Evolutionary conservation across 139 green algal genomes (phyloP), one percentile per base, ranked within the genome.

Genomic region (Microglena sp.): DNA sequence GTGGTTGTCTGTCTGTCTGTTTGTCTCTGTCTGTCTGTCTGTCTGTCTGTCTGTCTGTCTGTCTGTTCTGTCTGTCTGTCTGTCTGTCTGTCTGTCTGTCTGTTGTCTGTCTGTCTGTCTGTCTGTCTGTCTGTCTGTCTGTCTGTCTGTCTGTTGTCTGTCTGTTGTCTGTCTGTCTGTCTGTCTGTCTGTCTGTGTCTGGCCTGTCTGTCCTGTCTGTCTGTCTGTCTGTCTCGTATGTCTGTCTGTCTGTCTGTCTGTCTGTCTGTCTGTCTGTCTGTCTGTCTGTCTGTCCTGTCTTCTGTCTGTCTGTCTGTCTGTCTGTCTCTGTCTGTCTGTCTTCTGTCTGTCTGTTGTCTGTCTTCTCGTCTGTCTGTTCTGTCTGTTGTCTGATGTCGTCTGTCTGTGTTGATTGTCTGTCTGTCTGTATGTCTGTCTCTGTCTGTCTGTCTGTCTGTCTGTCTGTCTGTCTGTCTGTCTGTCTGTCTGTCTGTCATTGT

Each of bases 221-320:
- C 40, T 50, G 40, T 50, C 15, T 18, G 40, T 11, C 40, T 18
- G 18, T 50, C 15, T 50, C 18, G 11, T 50, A 50, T 50, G 40
- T 50, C 40, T 50, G 40, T 50, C 40, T 50, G 40, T 50, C 40
- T 50, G 40, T 50, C 40, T 50, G 40, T 50, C 40, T 50, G 40
- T 50, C 40, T 50, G 40, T 50, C 40, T 50, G 40, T 50, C 40
- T 50, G 40, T 50, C 40, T 50, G 40, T 50, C 40, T 50, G 40
- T 50, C 40, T 50, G 40, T 50, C 40, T 50, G 40, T 50, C 40
- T 50, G 40, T 50, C 40, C 18, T 11, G 11, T 18, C 18, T 11
- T 50, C 40, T 50, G 40, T 50, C 15, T 50, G 40, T 50, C 40
- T 50, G 40, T 50, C 40, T 50, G 40, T 50, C 40, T 50, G 40